phyloP scores from a whole-genome alignment of 495 filamentous ascomycete species.

The Xylaria scruposa region DNA sequence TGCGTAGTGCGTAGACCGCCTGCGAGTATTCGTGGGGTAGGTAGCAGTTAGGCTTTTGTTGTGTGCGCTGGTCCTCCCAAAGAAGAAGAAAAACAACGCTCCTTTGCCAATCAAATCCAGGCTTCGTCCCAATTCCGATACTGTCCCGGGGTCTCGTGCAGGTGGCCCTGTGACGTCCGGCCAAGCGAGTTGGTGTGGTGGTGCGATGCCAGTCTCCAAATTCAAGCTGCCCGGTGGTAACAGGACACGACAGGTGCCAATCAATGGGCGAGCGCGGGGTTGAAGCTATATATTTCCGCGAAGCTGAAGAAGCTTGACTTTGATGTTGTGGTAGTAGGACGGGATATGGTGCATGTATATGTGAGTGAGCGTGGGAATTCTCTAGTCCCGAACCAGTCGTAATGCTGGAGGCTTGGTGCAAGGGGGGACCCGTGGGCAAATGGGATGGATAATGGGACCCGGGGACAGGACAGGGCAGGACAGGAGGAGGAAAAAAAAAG shows the following conservation, averaged over 20 bases:
- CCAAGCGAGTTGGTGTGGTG: constrained; percentile 26
- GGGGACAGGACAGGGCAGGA: too few relatives aligned
- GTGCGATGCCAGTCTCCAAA: constrained; percentile 24
- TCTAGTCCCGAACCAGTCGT: constrained; percentile 13
- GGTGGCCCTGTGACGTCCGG: constrained; percentile 33
- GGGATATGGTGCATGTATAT: constrained; percentile 22
- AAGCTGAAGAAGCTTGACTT: constrained; percentile 6
- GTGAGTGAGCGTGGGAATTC: constrained; percentile 18
- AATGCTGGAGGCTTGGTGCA: constrained; percentile 25
- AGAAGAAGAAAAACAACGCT: constrained; percentile 26
- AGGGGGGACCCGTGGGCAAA: constrained; percentile 18
- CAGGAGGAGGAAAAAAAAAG: not conserved
- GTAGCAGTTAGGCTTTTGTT: constrained; percentile 39
- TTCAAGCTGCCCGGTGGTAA: constrained; percentile 21
- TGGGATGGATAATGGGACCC: not conserved
- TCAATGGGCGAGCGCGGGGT: constrained; percentile 12
- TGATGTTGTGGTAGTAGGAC: constrained; percentile 9
- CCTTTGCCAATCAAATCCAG: constrained; percentile 38
- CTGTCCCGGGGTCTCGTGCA: constrained; percentile 35
- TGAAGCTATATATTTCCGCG: constrained; percentile 17
- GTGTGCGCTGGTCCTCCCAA: constrained; percentile 32
- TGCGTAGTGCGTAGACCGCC: constrained; percentile 32
- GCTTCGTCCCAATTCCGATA: constrained; percentile 37
- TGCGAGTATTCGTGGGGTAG: constrained; percentile 44
- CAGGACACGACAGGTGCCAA: constrained; percentile 23